phyloP scores from a whole-genome alignment of 305 asterid genomes.

The Fraxinus sp. region DNA sequence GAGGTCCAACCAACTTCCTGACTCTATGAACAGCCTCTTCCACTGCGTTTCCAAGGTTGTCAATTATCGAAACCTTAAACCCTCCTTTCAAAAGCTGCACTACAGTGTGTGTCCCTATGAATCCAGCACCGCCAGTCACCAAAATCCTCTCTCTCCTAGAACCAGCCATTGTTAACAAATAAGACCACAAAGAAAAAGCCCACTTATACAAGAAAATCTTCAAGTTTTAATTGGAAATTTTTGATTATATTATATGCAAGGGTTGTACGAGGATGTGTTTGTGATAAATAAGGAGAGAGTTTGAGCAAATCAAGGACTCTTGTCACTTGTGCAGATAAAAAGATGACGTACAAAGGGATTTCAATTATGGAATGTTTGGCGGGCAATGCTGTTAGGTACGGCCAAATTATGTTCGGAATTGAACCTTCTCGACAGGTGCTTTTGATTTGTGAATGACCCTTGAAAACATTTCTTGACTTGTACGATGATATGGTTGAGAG shows the following conservation, averaged over 20 bases:
- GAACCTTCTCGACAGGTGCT: not conserved
- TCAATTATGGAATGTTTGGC: not conserved
- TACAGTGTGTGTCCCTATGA: conserved; percentile 95
- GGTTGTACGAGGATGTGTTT: conserved; percentile 15
- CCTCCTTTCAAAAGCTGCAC: conserved; percentile 74
- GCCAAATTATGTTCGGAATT: not conserved
- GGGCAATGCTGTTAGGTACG: not conserved
- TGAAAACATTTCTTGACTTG: not conserved
- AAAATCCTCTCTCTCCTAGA: conserved; percentile 40
- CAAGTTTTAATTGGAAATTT: not conserved
- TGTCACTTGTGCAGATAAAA: not conserved
- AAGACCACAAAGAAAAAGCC: not conserved
- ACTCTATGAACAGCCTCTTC: conserved; percentile 68
- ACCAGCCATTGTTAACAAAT: conserved; percentile 21
- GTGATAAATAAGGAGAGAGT: not conserved
- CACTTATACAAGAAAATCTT: not conserved
- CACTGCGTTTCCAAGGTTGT: conserved; percentile 79
- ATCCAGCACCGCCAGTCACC: conserved; percentile 98
- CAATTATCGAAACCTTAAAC: conserved; percentile 67
- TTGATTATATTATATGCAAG: not conserved
- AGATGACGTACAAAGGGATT: not conserved
- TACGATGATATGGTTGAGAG: not conserved
- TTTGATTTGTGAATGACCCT: not conserved
- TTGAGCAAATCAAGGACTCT: conserved; percentile 46
- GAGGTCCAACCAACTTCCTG: conserved; percentile 52